phyloP scores from a whole-genome alignment of 805 yeast genomes.

The Tetrapisispora iriomotensis region DNA sequence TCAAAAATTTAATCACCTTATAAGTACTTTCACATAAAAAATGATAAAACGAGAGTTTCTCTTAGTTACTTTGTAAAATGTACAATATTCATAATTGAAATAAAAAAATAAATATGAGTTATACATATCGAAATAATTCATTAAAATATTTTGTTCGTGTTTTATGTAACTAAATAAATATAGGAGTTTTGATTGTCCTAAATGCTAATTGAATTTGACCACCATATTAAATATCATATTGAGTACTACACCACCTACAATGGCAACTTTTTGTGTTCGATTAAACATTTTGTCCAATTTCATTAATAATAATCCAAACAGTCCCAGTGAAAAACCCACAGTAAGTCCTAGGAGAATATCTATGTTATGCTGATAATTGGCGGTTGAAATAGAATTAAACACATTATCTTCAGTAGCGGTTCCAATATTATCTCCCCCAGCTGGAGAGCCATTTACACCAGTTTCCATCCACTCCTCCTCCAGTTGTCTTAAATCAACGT shows the following conservation, averaged over 20 bases:
- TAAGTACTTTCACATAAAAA: too few species aligned
- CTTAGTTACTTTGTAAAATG: conserved; percentile 1
- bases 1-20: too few species aligned
- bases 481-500: conserved; percentile 47
- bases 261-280: conserved; percentile 54
- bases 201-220: not conserved
- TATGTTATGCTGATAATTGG: conserved; percentile 42
- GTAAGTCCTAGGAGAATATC: conserved; percentile 62
- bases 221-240: conserved; percentile 57
- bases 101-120: not conserved
- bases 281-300: conserved; percentile 53
- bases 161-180: not conserved
- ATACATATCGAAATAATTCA: not conserved
- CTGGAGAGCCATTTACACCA: conserved; percentile 29
- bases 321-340: conserved; percentile 70
- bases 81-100: not conserved
- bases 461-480: conserved; percentile 88
- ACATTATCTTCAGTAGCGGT: conserved; percentile 29
- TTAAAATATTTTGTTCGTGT: not conserved
- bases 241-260: conserved; percentile 58
- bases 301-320: conserved; percentile 53
- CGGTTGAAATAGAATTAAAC: conserved; percentile 33
- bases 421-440: conserved; percentile 50
- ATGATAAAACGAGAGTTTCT: too few species aligned
- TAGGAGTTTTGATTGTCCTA: not conserved